These are phyloP conservation scores for Rosellinia necatrix DNA, from an alignment of 2,329 filamentous ascomycete genomes.

Conservation along the genomic window DNA sequence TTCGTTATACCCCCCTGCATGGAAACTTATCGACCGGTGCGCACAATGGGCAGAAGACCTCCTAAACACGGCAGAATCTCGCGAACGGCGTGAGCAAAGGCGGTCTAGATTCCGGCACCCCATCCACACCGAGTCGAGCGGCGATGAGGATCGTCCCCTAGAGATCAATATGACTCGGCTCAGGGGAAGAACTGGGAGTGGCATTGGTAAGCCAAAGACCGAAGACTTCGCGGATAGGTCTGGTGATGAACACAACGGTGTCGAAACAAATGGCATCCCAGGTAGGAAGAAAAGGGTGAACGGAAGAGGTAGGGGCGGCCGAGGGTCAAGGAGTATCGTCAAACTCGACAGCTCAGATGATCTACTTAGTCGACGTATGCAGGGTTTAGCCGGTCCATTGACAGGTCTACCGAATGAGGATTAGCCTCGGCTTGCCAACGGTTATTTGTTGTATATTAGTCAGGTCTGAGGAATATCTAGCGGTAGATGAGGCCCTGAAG, in stretches of 20 bases:
- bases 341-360: conserved; percentile 64
- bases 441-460: conserved; percentile 4
- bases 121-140: conserved; percentile 64
- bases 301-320: conserved; percentile 35
- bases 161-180: conserved; percentile 74
- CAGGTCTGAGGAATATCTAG: neutral
- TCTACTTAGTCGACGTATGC: conserved; percentile 61
- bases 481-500: neutral
- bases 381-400: conserved; percentile 59
- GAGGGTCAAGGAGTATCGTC: conserved; percentile 52
- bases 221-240: conserved; percentile 27
- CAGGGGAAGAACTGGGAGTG: conserved; percentile 33
- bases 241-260: conserved; percentile 13
- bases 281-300: conserved; percentile 34
- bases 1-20: conserved; percentile 83
- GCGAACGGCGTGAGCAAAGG: conserved; percentile 38
- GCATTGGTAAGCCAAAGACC: conserved; percentile 26
- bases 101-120: conserved; percentile 47
- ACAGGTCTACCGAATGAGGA: conserved; percentile 52
- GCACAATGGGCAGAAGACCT: conserved; percentile 81
- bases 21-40: conserved; percentile 82
- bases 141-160: conserved; percentile 78
- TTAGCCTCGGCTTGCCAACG: conserved; percentile 15
- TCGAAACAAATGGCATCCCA: conserved; percentile 20
- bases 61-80: conserved; percentile 60